Evolutionary conservation across 2,329 filamentous ascomycete species (phyloP), one percentile per base, ranked within the genome.

Genomic region (Emmonsiellopsis sp.): DNA sequence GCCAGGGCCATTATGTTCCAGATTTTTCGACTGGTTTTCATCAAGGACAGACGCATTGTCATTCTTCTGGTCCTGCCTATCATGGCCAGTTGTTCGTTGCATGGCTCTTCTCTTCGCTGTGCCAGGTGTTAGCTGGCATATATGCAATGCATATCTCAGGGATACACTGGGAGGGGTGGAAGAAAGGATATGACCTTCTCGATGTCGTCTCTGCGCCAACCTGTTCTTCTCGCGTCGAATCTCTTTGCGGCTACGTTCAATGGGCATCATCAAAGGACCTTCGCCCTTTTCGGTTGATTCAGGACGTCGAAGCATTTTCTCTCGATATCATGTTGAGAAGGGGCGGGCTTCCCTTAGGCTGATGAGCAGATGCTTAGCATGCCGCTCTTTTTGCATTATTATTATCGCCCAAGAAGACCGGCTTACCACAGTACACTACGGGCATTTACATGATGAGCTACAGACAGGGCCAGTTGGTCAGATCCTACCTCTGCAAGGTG

Each of bases 221-320:
- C 31, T 47, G 13, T 47, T 47, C 45, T 47, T 47, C 35, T 47
- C 45, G n/a, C 45, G 11, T 35, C 45, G 45, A 20, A 47, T 47
- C 35, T 47, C 45, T 16, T 16, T 20, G 11, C 16, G 45, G 10
- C 31, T 47, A 10, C 45, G 45, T 35, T 47, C 45, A 16, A 47
- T 20, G 8, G 45, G 45, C 16, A 47, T 5, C 45, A 16, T 35
- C 20, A 32, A 32, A 8, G 31, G 31, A 9, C 16, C 16, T n/a
- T 47, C 31, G 13, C n/a, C 35, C 10, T 47, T 47, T 3, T 9
- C 10, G 3, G 32, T 47, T 47, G 13, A 15, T 10, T 35, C 31
- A 11, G 45, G 35, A 20, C 3, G 15, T 35, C 15, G n/a, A 15
- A 47, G 35, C 45, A 37, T 47, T 47, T 11, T 4, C 35, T 34